Base-by-base conservation (phyloP, 129 eudicot species). In the Centrapalus pauciflorus region DNA sequence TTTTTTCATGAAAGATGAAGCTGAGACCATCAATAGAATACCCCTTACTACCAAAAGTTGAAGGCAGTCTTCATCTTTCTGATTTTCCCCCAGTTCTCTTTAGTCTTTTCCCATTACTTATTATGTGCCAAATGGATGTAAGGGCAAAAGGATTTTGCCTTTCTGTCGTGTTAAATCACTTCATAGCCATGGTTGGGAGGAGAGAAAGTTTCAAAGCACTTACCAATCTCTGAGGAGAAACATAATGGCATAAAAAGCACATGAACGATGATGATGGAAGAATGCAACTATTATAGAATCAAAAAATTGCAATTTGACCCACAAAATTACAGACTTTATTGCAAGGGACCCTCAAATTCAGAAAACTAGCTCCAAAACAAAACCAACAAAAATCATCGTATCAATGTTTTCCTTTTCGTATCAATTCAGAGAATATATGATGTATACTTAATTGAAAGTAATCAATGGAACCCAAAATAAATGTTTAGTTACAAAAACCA, bases 21-120 rank as follows among this genome's bases (percentile, higher is more conserved):
- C 3, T 48, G 67, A 74, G 58, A 74, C 25, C 66, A 78, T 59
- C 43, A 67, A 40, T 60, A 45, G n/a, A n/a, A n/a, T n/a, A n/a
- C n/a, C 38, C 55, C 11, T 23, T 16, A 3, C 32, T 14, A 13
- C 16, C 32, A 52, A 52, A 52, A 52, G 61, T 55, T 55, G 35
- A 55, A 28, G 61, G 61, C 12, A 29, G 16, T 55, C 21, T 55
- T 55, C 61, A 55, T 55, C 16, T 13, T 19, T 41, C 19, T 11
- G 5, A 41, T 45, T 23, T 45, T 16, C 17, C 52, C 0, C 23
- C 5, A 0, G 3, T 28, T 56, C 62, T 56, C 38, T 43, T 2
- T 13, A 43, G 16, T 43, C 8, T 28, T 56, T 56, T 29, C 12
- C 40, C 32, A 2, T 5, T 28, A 19, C 5, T 43, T 28, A 41